Evolutionary conservation across 2,329 filamentous ascomycete species (phyloP).

Genomic region (Uncinocarpus reesii): DNA sequence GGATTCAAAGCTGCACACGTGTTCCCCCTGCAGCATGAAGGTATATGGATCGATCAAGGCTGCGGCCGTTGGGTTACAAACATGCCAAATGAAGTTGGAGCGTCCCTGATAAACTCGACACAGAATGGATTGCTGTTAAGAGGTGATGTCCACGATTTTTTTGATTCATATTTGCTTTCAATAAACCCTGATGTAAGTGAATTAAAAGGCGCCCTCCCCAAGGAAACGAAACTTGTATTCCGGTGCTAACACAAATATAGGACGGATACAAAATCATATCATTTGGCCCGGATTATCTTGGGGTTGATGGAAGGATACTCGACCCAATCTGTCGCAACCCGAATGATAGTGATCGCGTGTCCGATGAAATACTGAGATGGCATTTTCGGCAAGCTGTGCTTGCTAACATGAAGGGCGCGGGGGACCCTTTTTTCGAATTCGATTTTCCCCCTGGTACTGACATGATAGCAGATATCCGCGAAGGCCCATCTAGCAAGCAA

Average conservation of each 20-base stretch:
- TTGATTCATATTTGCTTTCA: conserved; percentile 17
- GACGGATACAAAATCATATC: conserved; percentile 17
- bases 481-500: conserved; percentile 16
- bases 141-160: conserved; percentile 10
- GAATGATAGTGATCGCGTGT: conserved; percentile 12
- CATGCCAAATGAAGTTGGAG: conserved; percentile 11
- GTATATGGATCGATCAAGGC: conserved; percentile 17
- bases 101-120: conserved; percentile 15
- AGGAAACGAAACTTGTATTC: conserved; percentile 11
- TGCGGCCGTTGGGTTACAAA: conserved; percentile 19
- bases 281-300: conserved; percentile 9
- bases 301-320: conserved; percentile 16
- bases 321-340: conserved; percentile 17
- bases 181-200: conserved; percentile 17
- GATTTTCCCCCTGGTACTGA: conserved; percentile 21
- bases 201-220: conserved; percentile 10
- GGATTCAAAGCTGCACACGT: conserved; percentile 21
- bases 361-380: conserved; percentile 19
- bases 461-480: conserved; percentile 16
- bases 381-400: conserved; percentile 21
- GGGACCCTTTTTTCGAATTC: conserved; percentile 20
- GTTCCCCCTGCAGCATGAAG: conserved; percentile 20
- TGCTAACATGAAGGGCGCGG: conserved; percentile 20
- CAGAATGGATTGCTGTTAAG: conserved; percentile 17
- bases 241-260: conserved; percentile 12